Evolutionary conservation across 345 rosid genomes (phyloP).

Genomic region (Corchorus capsularis): DNA sequence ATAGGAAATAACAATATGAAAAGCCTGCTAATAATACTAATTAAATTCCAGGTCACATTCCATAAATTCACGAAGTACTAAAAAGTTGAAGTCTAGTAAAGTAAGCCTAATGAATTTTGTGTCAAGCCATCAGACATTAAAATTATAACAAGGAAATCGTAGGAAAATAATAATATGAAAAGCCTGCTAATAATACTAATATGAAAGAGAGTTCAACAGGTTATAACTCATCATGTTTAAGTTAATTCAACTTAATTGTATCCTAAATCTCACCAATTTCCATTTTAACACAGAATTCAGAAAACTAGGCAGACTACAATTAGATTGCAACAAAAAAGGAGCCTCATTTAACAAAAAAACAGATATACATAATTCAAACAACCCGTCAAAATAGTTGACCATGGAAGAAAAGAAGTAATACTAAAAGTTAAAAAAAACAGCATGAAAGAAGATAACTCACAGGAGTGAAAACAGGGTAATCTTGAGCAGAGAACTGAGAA

Average conservation of each 20-base stretch:
- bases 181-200: too few species aligned
- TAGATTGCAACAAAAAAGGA: not conserved
- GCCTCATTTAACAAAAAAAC: not conserved
- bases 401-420: not conserved
- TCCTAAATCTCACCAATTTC: not conserved
- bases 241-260: not conserved
- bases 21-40: too few species aligned
- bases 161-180: too few species aligned
- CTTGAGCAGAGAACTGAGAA: slow-evolving; percentile 74
- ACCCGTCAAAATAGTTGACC: slow-evolving; percentile 2
- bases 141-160: not conserved
- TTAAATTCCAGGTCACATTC: too few species aligned
- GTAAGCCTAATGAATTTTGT: not conserved
- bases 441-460: slow-evolving; percentile 43
- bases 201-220: not conserved
- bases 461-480: slow-evolving; percentile 95
- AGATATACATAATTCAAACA: not conserved
- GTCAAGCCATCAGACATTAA: not conserved
- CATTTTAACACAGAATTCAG: slow-evolving; percentile 15
- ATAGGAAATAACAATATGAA: too few species aligned
- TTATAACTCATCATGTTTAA: not conserved
- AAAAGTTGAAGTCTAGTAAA: not conserved
- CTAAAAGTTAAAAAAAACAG: not conserved
- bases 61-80: too few species aligned
- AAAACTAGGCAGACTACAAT: slow-evolving; percentile 16